Evolutionary conservation across 2,329 filamentous ascomycete genomes (phyloP), one percentile per base, ranked within the genome.

Genomic region (Aschersonia sp.): DNA sequence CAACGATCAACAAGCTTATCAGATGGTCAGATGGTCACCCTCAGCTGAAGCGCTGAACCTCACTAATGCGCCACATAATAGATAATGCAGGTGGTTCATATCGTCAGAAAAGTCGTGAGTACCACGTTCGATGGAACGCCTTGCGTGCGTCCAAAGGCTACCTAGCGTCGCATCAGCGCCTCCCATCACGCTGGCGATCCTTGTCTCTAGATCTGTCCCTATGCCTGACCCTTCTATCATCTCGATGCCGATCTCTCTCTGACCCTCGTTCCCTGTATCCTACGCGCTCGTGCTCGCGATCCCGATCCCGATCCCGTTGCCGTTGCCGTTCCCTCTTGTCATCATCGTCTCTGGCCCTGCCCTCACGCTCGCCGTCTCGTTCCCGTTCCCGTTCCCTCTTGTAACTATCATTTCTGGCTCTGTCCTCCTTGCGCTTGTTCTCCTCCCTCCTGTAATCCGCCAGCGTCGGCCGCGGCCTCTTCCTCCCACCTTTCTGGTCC

Each of bases 401-500:
- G 52, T 76, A 73, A 54, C 67, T 68, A 44, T 70, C 65, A 31
- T 70, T 67, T 4, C 64, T 54, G 44, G 65, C 60, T 47, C 65
- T 61, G 41, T 61, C 60, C 49, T 73, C 70, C 51, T 67, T 73
- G 45, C 66, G 63, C 51, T 65, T 68, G 38, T 63, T 66, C 53
- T 68, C 64, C 48, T 68, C 69, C 4, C 62, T 62, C 30, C 65
- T 63, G 50, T 77, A 77, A 45, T 78, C 73, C 30, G 73, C 65
- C 9, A 78, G 58, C 42, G 70, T 65, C 9, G 71, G 71, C 7
- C 68, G 53, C 45, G 66, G 59, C 53, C 68, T 71, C 51, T 71
- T 71, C 57, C 77, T 75, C 49, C 75, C 74, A 12, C 35, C 35
- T 7, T 78, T 79, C 51, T 84, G 85, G 9, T 89, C 84, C 86